phyloP scores from a whole-genome alignment of 2,329 filamentous ascomycete genomes.

The Fusarium piperis region DNA sequence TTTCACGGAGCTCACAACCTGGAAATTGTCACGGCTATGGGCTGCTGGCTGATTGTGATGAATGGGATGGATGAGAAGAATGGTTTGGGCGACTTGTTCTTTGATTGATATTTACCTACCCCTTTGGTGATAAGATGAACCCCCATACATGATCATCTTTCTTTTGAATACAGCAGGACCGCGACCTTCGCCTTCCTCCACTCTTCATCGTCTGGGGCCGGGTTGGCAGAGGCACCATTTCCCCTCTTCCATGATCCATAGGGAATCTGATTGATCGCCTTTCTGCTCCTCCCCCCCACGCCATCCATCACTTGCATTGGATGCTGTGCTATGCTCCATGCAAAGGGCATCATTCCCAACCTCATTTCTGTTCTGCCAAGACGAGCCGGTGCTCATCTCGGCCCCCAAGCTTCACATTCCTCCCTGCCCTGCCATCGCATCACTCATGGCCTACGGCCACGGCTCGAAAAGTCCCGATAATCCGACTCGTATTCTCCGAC shows the following conservation, averaged over 20 bases:
- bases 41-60: not conserved
- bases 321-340: not conserved
- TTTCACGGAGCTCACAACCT: constrained; percentile 2
- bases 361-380: not conserved
- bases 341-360: not conserved
- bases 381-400: not conserved
- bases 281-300: not conserved
- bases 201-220: not conserved
- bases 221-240: not conserved
- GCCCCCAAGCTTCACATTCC: constrained; percentile 1
- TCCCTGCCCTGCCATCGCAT: not conserved
- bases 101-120: not conserved
- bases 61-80: not conserved
- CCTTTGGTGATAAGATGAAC: not conserved
- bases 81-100: not conserved
- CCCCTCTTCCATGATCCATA: not conserved
- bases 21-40: not conserved
- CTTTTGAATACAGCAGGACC: not conserved
- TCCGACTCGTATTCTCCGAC: constrained; percentile 1
- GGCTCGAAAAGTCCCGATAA: not conserved
- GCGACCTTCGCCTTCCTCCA: not conserved
- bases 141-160: not conserved
- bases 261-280: not conserved
- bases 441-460: not conserved
- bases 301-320: not conserved